Evolutionary conservation across 2,329 filamentous ascomycete genomes (phyloP), one percentile per base, ranked within the genome.

Genomic region (Colletotrichum shisoi): DNA sequence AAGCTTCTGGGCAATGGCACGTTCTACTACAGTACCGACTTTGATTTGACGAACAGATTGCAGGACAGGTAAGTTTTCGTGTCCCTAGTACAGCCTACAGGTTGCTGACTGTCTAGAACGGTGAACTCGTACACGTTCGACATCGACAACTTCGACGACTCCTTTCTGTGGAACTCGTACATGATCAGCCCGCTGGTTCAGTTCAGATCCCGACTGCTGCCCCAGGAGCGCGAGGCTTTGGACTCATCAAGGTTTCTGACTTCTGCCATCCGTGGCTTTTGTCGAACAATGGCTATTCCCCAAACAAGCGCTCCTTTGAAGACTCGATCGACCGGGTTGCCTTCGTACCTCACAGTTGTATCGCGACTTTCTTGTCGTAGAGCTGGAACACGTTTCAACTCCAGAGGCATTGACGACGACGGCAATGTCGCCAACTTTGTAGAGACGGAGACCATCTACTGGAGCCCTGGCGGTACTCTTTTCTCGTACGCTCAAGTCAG

Each of bases 11-110:
- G 92, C 75, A 94, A 96, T 76, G 94, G 94, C 31, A 96, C 91
- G 37, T 99, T 99, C 76, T 99, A 98, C 77, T 99, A 97, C 80
- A 97, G 93, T 76, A 92, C 93, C n/a, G 93, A 98, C 77, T 99
- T 99, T 77, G 94, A 99, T 76, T 83, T 99, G 56, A 99, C 95
- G 3, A 94, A 96, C 78, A 87, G 95, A 71, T 81, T 98, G 70
- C 95, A 99, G 78, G 91, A 97, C 75, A 89, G 94, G 86, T 93
- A 71, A 62, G 75, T 67, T 21, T 19, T 46, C 40, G 63, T 65
- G 66, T 44, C 21, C 12, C 52, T 63, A 46, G 11, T 53, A 45
- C 17, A 9, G 8, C 19, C 15, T 67, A 68, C 70, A 73, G 56
- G 73, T 58, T 51, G 44, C 42, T 37, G 60, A 27, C 69, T 70